These are phyloP conservation scores for Penicillium ochrochloron DNA, from an alignment of 495 filamentous ascomycete genomes.

Conservation along the genomic window DNA sequence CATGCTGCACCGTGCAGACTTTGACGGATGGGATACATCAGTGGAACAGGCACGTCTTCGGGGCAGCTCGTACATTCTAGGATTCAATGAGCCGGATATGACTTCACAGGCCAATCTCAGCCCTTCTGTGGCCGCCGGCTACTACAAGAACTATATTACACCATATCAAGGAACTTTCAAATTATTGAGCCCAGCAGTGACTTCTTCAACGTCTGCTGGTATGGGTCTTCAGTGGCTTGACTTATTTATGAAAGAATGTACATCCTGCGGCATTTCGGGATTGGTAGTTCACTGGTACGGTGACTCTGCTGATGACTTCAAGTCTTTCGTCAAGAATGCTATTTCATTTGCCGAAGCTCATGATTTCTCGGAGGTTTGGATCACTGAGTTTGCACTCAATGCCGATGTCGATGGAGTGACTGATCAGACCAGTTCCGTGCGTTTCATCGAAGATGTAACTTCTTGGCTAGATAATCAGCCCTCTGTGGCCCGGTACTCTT, in stretches of 20 bases:
- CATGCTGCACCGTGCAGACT: conserved; percentile 62
- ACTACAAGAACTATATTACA: conserved; percentile 64
- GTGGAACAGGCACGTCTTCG: conserved; percentile 55
- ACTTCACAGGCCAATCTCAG: conserved; percentile 62
- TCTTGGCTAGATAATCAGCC: conserved; percentile 62
- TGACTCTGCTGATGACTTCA: conserved; percentile 44
- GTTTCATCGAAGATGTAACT: conserved; percentile 57
- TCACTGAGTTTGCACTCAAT: conserved; percentile 65
- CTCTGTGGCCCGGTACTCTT: conserved; percentile 68
- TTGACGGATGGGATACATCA: conserved; percentile 52
- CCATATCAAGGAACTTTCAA: conserved; percentile 59
- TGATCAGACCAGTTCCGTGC: conserved; percentile 43
- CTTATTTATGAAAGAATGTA: conserved; percentile 57
- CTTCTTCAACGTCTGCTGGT: conserved; percentile 71
- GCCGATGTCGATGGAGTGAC: conserved; percentile 34
- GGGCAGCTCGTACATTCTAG: conserved; percentile 61
- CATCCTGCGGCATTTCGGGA: conserved; percentile 59
- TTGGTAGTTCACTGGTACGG: conserved; percentile 66
- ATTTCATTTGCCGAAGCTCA: conserved; percentile 37
- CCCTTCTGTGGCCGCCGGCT: conserved; percentile 54
- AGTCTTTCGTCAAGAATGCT: conserved; percentile 54
- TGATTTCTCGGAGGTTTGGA: conserved; percentile 62
- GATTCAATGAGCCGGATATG: conserved; percentile 80
- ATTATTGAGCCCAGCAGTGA: conserved; percentile 69
- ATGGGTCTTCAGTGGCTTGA: conserved; percentile 59